Conservation (phyloP, 257 asterid genomes). For the Penstemon newberryi region DNA sequence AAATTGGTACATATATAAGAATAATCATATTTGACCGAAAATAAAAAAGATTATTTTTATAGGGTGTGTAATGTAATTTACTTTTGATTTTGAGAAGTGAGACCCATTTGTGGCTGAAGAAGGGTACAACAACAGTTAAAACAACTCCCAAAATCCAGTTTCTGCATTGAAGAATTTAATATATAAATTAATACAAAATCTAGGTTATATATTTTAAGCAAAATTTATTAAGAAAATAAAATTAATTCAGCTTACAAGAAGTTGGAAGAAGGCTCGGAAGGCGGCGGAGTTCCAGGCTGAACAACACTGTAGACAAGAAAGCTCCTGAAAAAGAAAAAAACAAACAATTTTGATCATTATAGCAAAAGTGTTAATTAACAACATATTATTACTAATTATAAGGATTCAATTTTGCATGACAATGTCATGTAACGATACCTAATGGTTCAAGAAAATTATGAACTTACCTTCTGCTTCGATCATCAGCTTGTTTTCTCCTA, state of each 20-base stretch:
- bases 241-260: slow-evolving; percentile 33
- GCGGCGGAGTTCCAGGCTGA: slow-evolving; percentile 37
- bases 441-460: no score
- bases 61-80: neutral
- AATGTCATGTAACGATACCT: neutral
- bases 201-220: no score
- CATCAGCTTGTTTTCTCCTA: neutral
- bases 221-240: neutral
- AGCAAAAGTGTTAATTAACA: neutral
- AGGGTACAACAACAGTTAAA: slow-evolving; percentile 11
- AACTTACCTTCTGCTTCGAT: slow-evolving; percentile 26
- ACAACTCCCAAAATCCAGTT: slow-evolving; percentile 17
- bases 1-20: neutral
- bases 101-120: slow-evolving; percentile 19
- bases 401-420: neutral
- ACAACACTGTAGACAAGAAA: slow-evolving; percentile 29
- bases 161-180: neutral
- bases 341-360: slow-evolving; percentile 2
- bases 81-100: slow-evolving; percentile 23
- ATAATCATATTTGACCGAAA: neutral
- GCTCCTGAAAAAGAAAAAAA: slow-evolving; percentile 28
- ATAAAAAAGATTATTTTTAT: neutral
- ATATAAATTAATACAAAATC: neutral
- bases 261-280: slow-evolving; percentile 39
- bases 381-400: neutral